These are phyloP conservation scores for Volvox carteri DNA, from an alignment of 163 green algal species.

Conservation along the genomic window DNA sequence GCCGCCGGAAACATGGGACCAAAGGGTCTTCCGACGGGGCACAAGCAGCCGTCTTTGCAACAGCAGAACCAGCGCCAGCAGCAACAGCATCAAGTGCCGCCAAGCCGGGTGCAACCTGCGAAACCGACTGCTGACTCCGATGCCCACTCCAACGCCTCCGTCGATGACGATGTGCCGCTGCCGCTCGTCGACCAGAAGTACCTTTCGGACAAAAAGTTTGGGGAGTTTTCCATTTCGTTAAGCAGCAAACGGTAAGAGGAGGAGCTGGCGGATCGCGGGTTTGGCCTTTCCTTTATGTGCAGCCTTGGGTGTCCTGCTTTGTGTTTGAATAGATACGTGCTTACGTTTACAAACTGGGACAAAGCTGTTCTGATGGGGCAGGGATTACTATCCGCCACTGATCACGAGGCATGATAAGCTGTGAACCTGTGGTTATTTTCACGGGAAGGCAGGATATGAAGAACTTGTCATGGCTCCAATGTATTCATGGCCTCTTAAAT, in stretches of 20 bases:
- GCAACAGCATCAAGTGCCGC: background rate
- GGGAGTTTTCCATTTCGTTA: background rate
- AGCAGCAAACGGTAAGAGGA: conserved; percentile 40
- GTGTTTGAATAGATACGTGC: background rate
- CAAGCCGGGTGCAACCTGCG: background rate
- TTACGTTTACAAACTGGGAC: background rate
- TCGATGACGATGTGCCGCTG: conserved; percentile 8
- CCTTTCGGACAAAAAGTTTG: conserved; percentile 51
- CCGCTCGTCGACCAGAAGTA: conserved; percentile 50
- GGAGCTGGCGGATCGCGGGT: background rate
- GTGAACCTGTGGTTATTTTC: background rate
- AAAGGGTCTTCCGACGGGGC: background rate
- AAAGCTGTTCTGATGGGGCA: background rate
- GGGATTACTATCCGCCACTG: background rate
- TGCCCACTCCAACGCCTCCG: background rate
- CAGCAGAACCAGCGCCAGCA: conserved; percentile 21
- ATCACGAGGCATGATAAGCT: background rate
- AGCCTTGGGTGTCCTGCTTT: background rate
- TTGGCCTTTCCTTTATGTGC: background rate
- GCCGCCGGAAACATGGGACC: conserved; percentile 7
- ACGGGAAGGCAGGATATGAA: background rate
- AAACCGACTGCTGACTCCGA: background rate
- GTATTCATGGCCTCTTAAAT: background rate
- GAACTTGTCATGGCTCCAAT: background rate
- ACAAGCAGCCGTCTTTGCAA: background rate